Conservation (phyloP, 192 early-diverging fungal species). For the Kappamyces sp. region DNA sequence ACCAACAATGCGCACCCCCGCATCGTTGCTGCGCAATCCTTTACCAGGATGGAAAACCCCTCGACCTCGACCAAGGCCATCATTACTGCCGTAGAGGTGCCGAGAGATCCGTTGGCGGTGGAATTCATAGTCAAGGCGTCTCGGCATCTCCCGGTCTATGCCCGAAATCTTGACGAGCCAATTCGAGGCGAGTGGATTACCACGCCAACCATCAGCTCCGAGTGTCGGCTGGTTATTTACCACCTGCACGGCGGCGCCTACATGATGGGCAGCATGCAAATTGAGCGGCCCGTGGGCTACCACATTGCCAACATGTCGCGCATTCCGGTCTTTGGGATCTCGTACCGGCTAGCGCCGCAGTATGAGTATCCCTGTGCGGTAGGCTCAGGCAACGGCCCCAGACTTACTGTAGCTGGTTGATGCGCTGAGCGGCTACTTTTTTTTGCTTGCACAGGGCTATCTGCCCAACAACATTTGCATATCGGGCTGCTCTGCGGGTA, state of each 20-base stretch:
- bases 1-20: no score
- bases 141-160: no score
- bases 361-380: slow-evolving; percentile 69
- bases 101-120: no score
- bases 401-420: slow-evolving; percentile 51
- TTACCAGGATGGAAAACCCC: no score
- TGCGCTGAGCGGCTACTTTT: slow-evolving; percentile 63
- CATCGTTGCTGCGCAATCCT: no score
- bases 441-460: slow-evolving; percentile 7
- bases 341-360: slow-evolving; percentile 79
- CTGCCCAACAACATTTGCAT: slow-evolving; percentile 12
- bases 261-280: slow-evolving; percentile 13
- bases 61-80: no score
- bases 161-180: no score
- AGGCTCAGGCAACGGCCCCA: no score
- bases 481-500: slow-evolving; percentile 6
- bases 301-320: not conserved
- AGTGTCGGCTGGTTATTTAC: slow-evolving; percentile 1
- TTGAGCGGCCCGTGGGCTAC: slow-evolving; percentile 9
- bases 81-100: no score
- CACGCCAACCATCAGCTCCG: no score
- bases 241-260: slow-evolving; percentile 14
- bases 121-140: no score
- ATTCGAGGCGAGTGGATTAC: no score
- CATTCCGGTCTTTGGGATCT: slow-evolving; percentile 36